Percentiles rank a stretch among this genome's conserved stretches.
These are phyloP conservation scores for Solanum hybrid DNA, from an alignment of 305 asterid species.

Conservation along the genomic window DNA sequence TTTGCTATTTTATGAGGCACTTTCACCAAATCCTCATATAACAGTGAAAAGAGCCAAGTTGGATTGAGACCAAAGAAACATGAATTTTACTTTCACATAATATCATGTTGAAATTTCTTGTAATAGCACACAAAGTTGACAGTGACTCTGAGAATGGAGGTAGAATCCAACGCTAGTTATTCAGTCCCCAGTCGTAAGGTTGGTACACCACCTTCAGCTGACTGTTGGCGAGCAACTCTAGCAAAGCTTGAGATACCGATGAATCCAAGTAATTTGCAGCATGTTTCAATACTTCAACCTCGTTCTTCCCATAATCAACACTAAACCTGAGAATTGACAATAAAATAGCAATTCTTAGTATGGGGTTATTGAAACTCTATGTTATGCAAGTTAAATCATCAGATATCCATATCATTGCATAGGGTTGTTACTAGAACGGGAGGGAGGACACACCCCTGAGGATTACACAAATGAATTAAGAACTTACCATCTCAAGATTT, in stretches of 20 bases:
- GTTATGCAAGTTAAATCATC: neutral
- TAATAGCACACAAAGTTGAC: neutral
- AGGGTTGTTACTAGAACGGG: neutral
- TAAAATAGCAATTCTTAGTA: neutral
- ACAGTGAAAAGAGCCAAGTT: neutral
- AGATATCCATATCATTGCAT: neutral
- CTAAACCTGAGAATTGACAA: conserved; percentile 45
- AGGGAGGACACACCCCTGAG: neutral
- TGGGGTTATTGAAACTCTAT: neutral
- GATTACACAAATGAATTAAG: neutral
- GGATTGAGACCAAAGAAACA: neutral
- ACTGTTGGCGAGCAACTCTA: conserved; percentile 50
- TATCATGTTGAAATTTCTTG: neutral
- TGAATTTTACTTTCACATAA: neutral
- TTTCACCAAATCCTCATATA: neutral
- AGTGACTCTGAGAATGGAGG: neutral
- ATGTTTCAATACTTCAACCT: conserved; percentile 71
- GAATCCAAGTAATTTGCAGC: conserved; percentile 68
- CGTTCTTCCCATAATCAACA: conserved; percentile 70
- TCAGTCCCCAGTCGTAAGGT: conserved; percentile 74
- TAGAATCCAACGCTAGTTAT: conserved; percentile 26
- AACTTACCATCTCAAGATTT: conserved; percentile 60
- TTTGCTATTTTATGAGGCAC: neutral
- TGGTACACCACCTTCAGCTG: conserved; percentile 59
- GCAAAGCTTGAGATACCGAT: conserved; percentile 40